Evolutionary conservation across 257 asterid genomes (phyloP), one percentile per base, ranked within the genome.

Genomic region (Solanum pimpinellifolium): DNA sequence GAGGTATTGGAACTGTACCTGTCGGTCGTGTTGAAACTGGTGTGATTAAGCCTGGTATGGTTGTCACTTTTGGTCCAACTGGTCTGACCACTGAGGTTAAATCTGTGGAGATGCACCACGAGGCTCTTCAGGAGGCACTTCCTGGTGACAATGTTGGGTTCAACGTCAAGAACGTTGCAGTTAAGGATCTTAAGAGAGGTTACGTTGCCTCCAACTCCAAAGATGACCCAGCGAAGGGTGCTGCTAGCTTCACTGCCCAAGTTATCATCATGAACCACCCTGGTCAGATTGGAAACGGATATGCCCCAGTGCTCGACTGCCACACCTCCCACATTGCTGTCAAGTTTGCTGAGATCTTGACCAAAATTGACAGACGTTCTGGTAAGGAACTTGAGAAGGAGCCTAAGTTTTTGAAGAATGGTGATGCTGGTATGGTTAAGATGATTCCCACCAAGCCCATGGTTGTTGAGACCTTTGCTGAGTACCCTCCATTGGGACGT

Each of bases 201-300:
- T 93, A 20, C 0, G 95, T 93, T 66, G 95, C 95, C 13, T 93
- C 96, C 0, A 92, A 93, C 91, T 93, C 97, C 3, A 93, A 93
- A 83, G 96, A 92, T 72, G 95, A 92, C 65, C 95, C 95, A 11
- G 94, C 94, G 0, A 92, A 90, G 90, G 94, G 88, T 9, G 94
- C 94, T 52, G 92, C 95, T 7, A 93, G 74, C 91, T 93, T 93
- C 86, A 91, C 93, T 47, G 90, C 95, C 11, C 95, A 93, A 87
- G 94, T 91, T 74, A 93, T 93, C 88, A 93, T 92, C 92, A 93
- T 93, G 96, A 93, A 93, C 92, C 96, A 93, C 76, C 96, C 96
- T 2, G 96, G 96, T 0, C 95, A 93, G 91, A 93, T 93, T 37
- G 95, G 94, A 68, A 91, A 92, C 1, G 95, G 96, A 16, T 93